Base-by-base conservation (phyloP, 2,329 filamentous ascomycete genomes). In the Ophiobolus disseminans region DNA sequence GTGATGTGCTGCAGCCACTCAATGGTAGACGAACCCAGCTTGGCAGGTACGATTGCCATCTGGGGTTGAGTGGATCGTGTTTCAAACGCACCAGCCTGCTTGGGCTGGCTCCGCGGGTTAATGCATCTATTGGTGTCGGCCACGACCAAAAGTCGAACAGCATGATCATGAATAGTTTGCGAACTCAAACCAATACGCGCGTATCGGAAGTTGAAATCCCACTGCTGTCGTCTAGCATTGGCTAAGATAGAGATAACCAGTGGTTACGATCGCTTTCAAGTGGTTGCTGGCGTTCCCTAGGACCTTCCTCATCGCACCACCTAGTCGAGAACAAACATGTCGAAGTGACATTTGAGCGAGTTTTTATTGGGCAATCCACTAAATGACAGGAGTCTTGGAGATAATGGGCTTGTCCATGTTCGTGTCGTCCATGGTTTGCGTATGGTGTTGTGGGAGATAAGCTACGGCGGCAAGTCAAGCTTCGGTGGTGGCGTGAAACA, bases 21-120 rank as follows among this genome's bases (percentile, higher is more conserved):
- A 53, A 35, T n/a, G 45, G 51, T 42, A 37, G 30, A 49, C 45
- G 57, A 48, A 35, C 61, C 59, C 50, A 65, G 53, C 65, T 69
- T 66, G 66, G 63, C 64, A 68, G 66, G 60, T 67, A 62, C 60
- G 13, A 25, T 20, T 34, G 22, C 42, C 41, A 48, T 53, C 40
- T 50, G 53, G 50, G 37, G 50, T 47, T 58, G 37, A 38, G 47
- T 52, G 48, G 39, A 48, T 49, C 44, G 43, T 37, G 50, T 58
- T 53, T 52, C 50, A 40, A 37, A 52, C 53, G 42, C 34, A 53
- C 65, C 65, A 61, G 69, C 62, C 65, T 63, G 35, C 41, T 63
- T 67, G 62, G 65, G 37, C 41, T 45, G 51, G 51, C 56, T 51
- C 50, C 61, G 55, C 40, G 22, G 50, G 32, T 35, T 46, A 20